Percentiles rank a stretch among this genome's conserved stretches.
phyloP scores from a whole-genome alignment of 768 basidiomycete species.

The Daedaleopsis nitida region DNA sequence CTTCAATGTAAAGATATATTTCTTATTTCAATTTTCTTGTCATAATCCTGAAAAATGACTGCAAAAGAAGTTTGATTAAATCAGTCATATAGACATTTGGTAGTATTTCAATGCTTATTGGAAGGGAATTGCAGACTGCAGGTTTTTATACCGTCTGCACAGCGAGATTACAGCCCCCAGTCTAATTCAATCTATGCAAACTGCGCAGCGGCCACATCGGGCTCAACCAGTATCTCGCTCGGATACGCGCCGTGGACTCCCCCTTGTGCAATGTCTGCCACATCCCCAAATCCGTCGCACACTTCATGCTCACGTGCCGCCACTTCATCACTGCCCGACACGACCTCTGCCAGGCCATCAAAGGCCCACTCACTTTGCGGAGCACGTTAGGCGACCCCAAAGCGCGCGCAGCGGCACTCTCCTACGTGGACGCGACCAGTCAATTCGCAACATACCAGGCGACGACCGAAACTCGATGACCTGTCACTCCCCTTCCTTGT shows the following conservation, averaged over 20 bases:
- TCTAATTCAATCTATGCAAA: too few relatives aligned
- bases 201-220: conserved; percentile 1
- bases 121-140: too few relatives aligned
- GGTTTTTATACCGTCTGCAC: too few relatives aligned
- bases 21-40: too few relatives aligned
- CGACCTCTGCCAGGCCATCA: background rate
- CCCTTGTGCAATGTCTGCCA: background rate
- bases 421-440: background rate
- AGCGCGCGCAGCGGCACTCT: background rate
- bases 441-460: background rate
- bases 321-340: background rate
- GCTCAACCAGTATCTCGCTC: background rate
- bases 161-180: too few relatives aligned
- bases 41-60: too few relatives aligned
- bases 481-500: background rate
- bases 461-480: background rate
- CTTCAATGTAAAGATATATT: too few relatives aligned
- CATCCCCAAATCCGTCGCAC: background rate
- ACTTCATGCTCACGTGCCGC: conserved; percentile 3
- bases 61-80: too few relatives aligned
- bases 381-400: background rate
- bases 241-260: background rate
- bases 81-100: too few relatives aligned
- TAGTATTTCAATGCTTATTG: too few relatives aligned
- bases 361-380: background rate